These are phyloP conservation scores for Botryotinia narcissicola DNA, from an alignment of 2,329 filamentous ascomycete genomes.

Conservation along the genomic window DNA sequence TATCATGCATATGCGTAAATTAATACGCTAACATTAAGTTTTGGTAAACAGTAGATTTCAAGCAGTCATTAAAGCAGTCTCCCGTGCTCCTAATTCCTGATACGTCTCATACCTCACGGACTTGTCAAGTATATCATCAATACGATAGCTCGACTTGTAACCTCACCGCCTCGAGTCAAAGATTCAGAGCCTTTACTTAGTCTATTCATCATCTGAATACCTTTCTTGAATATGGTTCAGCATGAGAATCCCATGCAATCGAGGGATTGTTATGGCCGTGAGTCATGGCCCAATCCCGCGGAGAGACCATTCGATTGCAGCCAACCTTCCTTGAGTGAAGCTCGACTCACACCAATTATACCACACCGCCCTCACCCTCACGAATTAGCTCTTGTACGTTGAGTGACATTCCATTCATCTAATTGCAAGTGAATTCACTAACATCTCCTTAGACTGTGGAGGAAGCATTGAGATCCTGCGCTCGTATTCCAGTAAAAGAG, in stretches of 20 bases:
- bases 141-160: slow-evolving; percentile 39
- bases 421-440: not conserved
- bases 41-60: not conserved
- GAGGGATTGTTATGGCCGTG: slow-evolving; percentile 27
- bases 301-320: slow-evolving; percentile 29
- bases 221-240: slow-evolving; percentile 34
- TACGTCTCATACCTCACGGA: slow-evolving; percentile 12
- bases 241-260: slow-evolving; percentile 23
- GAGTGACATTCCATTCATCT: not conserved
- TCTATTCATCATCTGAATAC: not conserved
- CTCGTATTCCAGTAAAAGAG: slow-evolving; percentile 29
- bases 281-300: slow-evolving; percentile 24
- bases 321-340: slow-evolving; percentile 23
- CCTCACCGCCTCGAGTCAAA: slow-evolving; percentile 25
- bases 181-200: slow-evolving; percentile 16
- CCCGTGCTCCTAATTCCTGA: slow-evolving; percentile 24
- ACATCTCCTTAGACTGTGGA: slow-evolving; percentile 28
- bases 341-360: slow-evolving; percentile 17
- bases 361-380: slow-evolving; percentile 20
- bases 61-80: slow-evolving; percentile 14
- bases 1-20: slow-evolving; percentile 1
- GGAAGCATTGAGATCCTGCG: slow-evolving; percentile 31
- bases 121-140: slow-evolving; percentile 29
- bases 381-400: slow-evolving; percentile 15
- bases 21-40: not conserved